Evolutionary conservation across 768 basidiomycete species (phyloP).

Genomic region (Boletus fagicola): DNA sequence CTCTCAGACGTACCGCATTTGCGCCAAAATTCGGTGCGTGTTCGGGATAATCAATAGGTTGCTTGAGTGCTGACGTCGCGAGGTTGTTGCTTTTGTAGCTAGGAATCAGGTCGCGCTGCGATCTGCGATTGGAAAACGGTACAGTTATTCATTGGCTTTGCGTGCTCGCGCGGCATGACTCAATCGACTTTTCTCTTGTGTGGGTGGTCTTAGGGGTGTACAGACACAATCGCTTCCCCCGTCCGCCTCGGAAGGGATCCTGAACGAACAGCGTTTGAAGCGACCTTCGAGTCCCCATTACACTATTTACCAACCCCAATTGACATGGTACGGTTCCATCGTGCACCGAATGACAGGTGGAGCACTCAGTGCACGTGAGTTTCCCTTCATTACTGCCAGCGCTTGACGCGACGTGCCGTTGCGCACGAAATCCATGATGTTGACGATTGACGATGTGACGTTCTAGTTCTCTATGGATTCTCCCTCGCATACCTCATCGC

Average conservation of each 20-base stretch:
- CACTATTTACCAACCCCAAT: conserved; percentile 94
- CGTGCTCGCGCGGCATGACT: not conserved
- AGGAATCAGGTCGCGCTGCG: conserved; percentile 40
- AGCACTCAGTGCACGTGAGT: conserved; percentile 58
- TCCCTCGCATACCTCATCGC: conserved; percentile 83
- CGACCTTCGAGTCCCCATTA: conserved; percentile 95
- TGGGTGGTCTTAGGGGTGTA: conserved; percentile 40
- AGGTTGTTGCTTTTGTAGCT: conserved; percentile 26
- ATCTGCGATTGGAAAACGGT: conserved; percentile 43
- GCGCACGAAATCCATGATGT: too few species aligned
- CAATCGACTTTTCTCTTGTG: not conserved
- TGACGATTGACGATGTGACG: not conserved
- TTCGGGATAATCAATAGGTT: not conserved
- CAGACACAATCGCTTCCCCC: conserved; percentile 67
- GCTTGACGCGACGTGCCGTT: too few species aligned
- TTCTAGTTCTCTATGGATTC: conserved; percentile 81
- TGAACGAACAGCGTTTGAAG: conserved; percentile 83
- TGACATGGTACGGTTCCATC: conserved; percentile 88
- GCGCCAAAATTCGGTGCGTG: conserved; percentile 30
- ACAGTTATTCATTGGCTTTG: not conserved
- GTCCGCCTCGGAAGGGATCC: conserved; percentile 54
- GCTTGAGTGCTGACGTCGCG: not conserved
- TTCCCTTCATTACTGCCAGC: not conserved
- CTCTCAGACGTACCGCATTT: conserved; percentile 52
- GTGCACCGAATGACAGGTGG: conserved; percentile 84